Evolutionary conservation across 257 asterid species (phyloP), one percentile per base, ranked within the genome.

Genomic region (Penstemon eatonii): DNA sequence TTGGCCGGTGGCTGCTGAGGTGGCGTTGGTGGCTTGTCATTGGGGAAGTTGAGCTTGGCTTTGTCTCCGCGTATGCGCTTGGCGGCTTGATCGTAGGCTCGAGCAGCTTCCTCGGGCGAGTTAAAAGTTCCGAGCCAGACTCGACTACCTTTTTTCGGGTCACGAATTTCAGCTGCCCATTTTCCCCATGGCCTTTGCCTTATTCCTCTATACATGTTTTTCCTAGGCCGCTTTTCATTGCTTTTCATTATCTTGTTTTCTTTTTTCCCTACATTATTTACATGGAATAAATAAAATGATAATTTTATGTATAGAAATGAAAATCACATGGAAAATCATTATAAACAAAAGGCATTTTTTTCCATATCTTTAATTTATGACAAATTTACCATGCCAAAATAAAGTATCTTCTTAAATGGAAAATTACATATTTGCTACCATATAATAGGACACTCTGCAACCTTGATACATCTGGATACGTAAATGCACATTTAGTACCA

Each of bases 91-190:
- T 91, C 97, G 7, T 91, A 89, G 55, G 97, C 97, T 71, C 63
- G 73, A 50, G 96, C 97, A 0, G 96, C 97, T 71, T 84, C 84
- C 73, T 87, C 92, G 5, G 93, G 80, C 2, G 95, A 73, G 73
- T 73, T 56, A 84, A 77, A 91, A 11, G 97, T 91, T 6, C 97
- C 96, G 7, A 91, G 95, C 95, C 96, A 89, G 7, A 85, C 92
- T 0, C 97, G 60, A 0, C 75, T 77, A 2, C 97, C 95, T 45
- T 85, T 85, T 2, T 62, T 70, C 0, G 97, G 97, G 73, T 91
- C 95, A 15, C 96, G 96, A 44, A 89, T 91, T 65, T 91, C 96
- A 2, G 96, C 97, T 0, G 97, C 97, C 96, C 96, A 91, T 77
- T 91, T 89, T 5, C 97, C 97, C 96, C 96, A 89, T 12, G 96